Conservation (phyloP, 345 rosid species). For the Physaria fendleri region DNA sequence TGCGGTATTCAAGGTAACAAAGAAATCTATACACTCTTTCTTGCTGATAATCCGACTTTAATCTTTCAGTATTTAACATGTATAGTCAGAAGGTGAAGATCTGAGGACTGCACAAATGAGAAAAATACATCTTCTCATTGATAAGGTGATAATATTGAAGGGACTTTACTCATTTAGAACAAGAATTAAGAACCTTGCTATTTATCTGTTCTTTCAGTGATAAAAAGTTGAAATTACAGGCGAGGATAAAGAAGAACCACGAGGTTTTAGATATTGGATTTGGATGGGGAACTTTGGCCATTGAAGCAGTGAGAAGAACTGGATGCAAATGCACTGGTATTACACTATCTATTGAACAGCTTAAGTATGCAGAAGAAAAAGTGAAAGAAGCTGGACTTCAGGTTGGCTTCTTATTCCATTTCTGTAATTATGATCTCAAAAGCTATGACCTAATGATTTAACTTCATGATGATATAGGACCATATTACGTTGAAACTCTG, state of each 20-base stretch:
- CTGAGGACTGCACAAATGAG: slow-evolving; percentile 60
- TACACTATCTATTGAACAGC: slow-evolving; percentile 65
- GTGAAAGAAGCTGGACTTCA: slow-evolving; percentile 78
- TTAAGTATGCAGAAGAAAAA: slow-evolving; percentile 53
- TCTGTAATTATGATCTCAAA: background rate
- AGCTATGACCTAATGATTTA: background rate
- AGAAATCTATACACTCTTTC: no score
- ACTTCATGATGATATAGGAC: slow-evolving; percentile 31
- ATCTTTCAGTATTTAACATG: background rate
- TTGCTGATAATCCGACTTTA: background rate
- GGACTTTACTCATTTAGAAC: background rate
- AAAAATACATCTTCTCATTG: slow-evolving; percentile 55
- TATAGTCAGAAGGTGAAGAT: slow-evolving; percentile 52
- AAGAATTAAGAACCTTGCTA: background rate
- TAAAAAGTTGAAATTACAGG: slow-evolving; percentile 20
- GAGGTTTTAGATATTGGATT: slow-evolving; percentile 79
- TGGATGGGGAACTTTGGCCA: slow-evolving; percentile 85
- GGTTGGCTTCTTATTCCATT: slow-evolving; percentile 25
- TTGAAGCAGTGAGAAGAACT: slow-evolving; percentile 70
- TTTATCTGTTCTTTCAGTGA: background rate
- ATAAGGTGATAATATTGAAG: slow-evolving; percentile 40
- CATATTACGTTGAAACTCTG: slow-evolving; percentile 48
- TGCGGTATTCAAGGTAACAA: slow-evolving; percentile 61
- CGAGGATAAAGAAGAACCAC: slow-evolving; percentile 43
- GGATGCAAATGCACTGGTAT: slow-evolving; percentile 84